Conservation (phyloP, 305 asterid species). For the Fraxinus sp. region DNA sequence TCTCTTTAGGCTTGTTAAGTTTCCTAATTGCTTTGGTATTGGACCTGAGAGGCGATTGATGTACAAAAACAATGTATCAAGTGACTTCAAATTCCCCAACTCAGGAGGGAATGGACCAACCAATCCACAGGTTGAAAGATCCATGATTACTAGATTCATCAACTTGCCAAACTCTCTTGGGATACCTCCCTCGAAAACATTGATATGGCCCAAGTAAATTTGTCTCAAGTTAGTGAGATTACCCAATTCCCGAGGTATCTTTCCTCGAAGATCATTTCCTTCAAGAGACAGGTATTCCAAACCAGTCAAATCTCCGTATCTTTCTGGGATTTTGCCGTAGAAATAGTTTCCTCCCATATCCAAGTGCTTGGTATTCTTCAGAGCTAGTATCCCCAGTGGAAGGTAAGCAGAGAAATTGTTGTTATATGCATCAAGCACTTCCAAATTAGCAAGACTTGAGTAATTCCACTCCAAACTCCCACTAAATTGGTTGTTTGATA, state of each 20-base stretch:
- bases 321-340: constrained; percentile 58
- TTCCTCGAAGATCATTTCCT: constrained; percentile 77
- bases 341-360: constrained; percentile 91
- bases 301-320: constrained; percentile 53
- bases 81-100: constrained; percentile 62
- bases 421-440: constrained; percentile 80
- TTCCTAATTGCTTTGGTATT: constrained; percentile 73
- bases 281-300: constrained; percentile 74
- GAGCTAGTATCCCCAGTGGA: constrained; percentile 50
- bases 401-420: constrained; percentile 69
- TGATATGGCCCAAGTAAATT: constrained; percentile 69
- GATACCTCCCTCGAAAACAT: constrained; percentile 70
- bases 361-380: constrained; percentile 65
- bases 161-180: constrained; percentile 81
- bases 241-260: constrained; percentile 69
- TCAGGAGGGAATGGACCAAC: constrained; percentile 74
- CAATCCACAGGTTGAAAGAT: constrained; percentile 68
- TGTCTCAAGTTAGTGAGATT: constrained; percentile 76
- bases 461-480: constrained; percentile 78
- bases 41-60: constrained; percentile 68
- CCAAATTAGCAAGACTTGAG: constrained; percentile 50
- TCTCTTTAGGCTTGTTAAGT: constrained; percentile 57
- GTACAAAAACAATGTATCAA: constrained; percentile 72
- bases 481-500: constrained; percentile 69
- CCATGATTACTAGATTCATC: constrained; percentile 60